Evolutionary conservation across 176 grass and related monocot species (phyloP).

Genomic region (Zoysia pacifica): DNA sequence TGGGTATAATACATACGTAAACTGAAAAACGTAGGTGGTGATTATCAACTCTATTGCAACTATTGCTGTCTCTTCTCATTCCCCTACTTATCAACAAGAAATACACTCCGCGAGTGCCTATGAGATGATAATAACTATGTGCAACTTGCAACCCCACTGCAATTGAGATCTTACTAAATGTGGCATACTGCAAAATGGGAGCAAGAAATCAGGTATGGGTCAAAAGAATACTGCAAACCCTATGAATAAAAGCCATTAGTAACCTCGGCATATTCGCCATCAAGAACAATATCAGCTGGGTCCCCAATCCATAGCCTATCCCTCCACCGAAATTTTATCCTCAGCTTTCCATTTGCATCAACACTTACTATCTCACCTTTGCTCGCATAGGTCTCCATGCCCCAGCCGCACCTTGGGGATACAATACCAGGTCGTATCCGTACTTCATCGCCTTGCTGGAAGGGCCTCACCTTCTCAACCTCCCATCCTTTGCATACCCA

Average conservation of each 20-base stretch:
- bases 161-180: slow-evolving; percentile 34
- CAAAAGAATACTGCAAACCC: slow-evolving; percentile 53
- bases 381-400: slow-evolving; percentile 82
- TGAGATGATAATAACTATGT: slow-evolving; percentile 55
- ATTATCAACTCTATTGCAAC: slow-evolving; percentile 65
- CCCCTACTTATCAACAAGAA: slow-evolving; percentile 56
- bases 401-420: slow-evolving; percentile 93
- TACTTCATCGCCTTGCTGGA: slow-evolving; percentile 69
- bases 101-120: slow-evolving; percentile 48
- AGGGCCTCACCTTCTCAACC: slow-evolving; percentile 82
- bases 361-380: slow-evolving; percentile 87
- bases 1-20: slow-evolving; percentile 81
- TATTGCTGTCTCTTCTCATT: slow-evolving; percentile 47
- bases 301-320: slow-evolving; percentile 88
- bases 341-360: slow-evolving; percentile 93
- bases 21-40: slow-evolving; percentile 36
- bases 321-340: slow-evolving; percentile 98
- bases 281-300: slow-evolving; percentile 93
- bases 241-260: slow-evolving; percentile 70
- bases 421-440: slow-evolving; percentile 75
- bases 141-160: slow-evolving; percentile 58
- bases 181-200: slow-evolving; percentile 48
- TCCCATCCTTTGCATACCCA: slow-evolving; percentile 98
- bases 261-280: slow-evolving; percentile 51
- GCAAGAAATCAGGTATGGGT: slow-evolving; percentile 69